Percentiles rank a stretch among this genome's conserved stretches.
These are phyloP conservation scores for Candida quercuum DNA, from an alignment of 805 yeast species.

Conservation along the genomic window DNA sequence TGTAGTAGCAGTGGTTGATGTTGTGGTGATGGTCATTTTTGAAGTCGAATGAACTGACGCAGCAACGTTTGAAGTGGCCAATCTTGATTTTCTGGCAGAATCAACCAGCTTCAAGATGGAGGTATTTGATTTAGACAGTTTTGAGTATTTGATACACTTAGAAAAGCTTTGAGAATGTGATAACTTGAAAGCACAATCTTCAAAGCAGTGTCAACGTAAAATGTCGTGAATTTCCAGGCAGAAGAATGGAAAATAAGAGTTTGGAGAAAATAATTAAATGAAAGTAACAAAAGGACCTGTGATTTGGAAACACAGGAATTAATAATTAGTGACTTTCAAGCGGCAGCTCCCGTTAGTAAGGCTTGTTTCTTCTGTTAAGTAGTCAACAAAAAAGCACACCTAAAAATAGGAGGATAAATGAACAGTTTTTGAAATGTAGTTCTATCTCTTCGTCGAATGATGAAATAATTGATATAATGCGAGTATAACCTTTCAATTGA, in stretches of 20 bases:
- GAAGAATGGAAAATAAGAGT: too few species aligned
- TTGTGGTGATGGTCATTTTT: slow-evolving; percentile 16
- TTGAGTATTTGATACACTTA: too few species aligned
- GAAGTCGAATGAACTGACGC: slow-evolving; percentile 1
- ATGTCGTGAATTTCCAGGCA: too few species aligned
- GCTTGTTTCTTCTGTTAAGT: too few species aligned
- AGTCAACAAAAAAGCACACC: neutral
- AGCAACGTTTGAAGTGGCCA: neutral
- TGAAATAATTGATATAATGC: neutral
- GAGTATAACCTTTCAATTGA: neutral
- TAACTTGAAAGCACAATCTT: neutral
- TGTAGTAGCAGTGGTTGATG: slow-evolving; percentile 3
- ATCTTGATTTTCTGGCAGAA: slow-evolving; percentile 18
- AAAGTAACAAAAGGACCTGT: slow-evolving; percentile 4
- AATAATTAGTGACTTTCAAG: slow-evolving; percentile 25
- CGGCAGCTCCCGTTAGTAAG: slow-evolving; percentile 47
- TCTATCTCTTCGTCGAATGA: slow-evolving; percentile 2
- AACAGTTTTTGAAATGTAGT: too few species aligned
- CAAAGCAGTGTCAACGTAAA: neutral
- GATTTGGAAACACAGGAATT: slow-evolving; percentile 8
- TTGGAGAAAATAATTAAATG: neutral
- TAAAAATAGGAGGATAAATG: too few species aligned
- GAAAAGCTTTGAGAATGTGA: neutral
- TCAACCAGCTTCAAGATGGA: slow-evolving; percentile 21
- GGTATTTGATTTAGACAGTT: slow-evolving; percentile 15